Percentiles rank a stretch among this genome's conserved stretches.
phyloP scores from a whole-genome alignment of 495 filamentous ascomycete genomes.

The Penicillium angulare region DNA sequence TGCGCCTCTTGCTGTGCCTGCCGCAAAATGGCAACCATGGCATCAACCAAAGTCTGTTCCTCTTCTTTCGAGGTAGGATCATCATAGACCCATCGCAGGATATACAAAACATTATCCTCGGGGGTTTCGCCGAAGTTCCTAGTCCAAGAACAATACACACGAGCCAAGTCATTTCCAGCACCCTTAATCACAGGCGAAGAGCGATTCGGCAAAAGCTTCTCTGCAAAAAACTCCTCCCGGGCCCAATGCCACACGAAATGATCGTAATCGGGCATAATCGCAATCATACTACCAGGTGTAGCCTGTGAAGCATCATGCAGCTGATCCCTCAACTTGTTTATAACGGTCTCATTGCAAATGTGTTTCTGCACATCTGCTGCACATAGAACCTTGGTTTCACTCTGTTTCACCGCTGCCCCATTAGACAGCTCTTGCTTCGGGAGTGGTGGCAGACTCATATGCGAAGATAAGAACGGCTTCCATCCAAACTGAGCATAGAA shows the following conservation, averaged over 20 bases:
- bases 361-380: constrained; percentile 29
- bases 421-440: constrained; percentile 18
- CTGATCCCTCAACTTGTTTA: constrained; percentile 32
- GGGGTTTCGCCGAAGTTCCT: constrained; percentile 60
- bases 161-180: constrained; percentile 54
- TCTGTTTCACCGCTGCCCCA: background rate
- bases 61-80: constrained; percentile 36
- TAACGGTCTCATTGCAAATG: constrained; percentile 36
- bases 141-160: constrained; percentile 80
- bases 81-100: constrained; percentile 77
- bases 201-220: constrained; percentile 43
- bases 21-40: constrained; percentile 51
- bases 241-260: constrained; percentile 82
- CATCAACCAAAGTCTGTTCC: constrained; percentile 35
- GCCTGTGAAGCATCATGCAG: constrained; percentile 32
- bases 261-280: constrained; percentile 70
- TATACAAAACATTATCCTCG: constrained; percentile 68
- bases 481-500: constrained; percentile 87
- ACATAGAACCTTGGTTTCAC: constrained; percentile 21
- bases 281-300: constrained; percentile 46
- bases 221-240: constrained; percentile 78
- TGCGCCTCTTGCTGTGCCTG: constrained; percentile 56
- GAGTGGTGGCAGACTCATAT: constrained; percentile 60
- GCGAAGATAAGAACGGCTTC: constrained; percentile 67
- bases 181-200: constrained; percentile 61